These are phyloP conservation scores for Kitagawia praeruptora DNA, from an alignment of 129 eudicot species.

Conservation along the genomic window DNA sequence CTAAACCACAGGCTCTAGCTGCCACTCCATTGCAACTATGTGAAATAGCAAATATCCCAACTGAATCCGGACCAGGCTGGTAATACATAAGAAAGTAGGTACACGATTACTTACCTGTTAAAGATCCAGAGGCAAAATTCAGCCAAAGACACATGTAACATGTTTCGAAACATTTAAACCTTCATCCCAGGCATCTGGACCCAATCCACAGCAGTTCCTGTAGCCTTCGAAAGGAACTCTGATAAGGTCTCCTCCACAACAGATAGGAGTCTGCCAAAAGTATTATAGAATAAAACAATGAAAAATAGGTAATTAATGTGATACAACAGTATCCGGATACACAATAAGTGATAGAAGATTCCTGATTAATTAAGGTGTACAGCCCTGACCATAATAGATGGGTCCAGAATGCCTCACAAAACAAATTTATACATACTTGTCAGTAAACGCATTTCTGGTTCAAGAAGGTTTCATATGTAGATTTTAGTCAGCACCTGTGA, in stretches of 20 bases:
- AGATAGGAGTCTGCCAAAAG: slow-evolving; percentile 56
- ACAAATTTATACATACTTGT: not conserved
- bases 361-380: not conserved
- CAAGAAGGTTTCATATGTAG: not conserved
- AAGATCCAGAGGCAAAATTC: not conserved
- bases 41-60: slow-evolving; percentile 53
- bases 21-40: slow-evolving; percentile 55
- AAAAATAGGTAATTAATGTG: not conserved
- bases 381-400: not conserved
- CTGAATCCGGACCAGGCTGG: slow-evolving; percentile 66
- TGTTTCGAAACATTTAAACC: slow-evolving; percentile 26
- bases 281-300: not conserved
- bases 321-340: not conserved
- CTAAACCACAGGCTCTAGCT: slow-evolving; percentile 54
- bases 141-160: not conserved
- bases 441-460: not conserved
- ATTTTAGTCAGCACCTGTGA: not conserved
- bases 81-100: not conserved
- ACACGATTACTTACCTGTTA: not conserved
- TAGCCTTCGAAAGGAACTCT: slow-evolving; percentile 94
- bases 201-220: slow-evolving; percentile 97
- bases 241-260: slow-evolving; percentile 87
- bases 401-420: not conserved
- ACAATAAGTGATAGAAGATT: not conserved
- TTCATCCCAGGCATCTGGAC: slow-evolving; percentile 99